Evolutionary conservation across 2,329 filamentous ascomycete species (phyloP).

Genomic region (Bipolaris gigantea): DNA sequence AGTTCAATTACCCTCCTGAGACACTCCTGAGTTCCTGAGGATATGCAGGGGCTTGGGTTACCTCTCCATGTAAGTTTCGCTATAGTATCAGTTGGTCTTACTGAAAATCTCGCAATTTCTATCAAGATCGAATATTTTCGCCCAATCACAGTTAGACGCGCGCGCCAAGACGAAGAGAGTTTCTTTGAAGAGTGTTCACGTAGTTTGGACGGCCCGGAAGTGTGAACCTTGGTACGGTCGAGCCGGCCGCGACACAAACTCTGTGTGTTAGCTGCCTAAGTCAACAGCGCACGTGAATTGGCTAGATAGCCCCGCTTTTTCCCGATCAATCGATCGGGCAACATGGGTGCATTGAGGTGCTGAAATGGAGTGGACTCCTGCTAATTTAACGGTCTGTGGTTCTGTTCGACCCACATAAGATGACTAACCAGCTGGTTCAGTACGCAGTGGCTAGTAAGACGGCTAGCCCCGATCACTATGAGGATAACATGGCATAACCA

Average conservation of each 20-base stretch:
- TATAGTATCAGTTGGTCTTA: background rate
- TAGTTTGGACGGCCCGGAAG: background rate
- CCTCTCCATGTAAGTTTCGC: background rate
- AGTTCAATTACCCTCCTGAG: background rate
- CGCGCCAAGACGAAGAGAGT: background rate
- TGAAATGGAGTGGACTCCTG: background rate
- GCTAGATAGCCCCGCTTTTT: background rate
- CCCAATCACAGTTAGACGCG: background rate
- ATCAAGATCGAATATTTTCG: background rate
- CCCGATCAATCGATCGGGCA: background rate
- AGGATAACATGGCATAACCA: background rate
- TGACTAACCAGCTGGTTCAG: background rate
- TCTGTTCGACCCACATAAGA: background rate
- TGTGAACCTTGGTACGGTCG: conserved; percentile 1
- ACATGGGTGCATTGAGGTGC: background rate
- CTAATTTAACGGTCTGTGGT: background rate
- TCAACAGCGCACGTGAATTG: background rate
- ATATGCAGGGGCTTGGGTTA: background rate
- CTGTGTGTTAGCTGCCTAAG: background rate
- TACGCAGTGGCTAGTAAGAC: background rate
- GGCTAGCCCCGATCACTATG: background rate
- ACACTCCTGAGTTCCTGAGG: background rate
- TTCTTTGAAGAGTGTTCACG: background rate
- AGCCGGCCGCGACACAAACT: background rate
- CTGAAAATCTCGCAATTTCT: background rate